These are phyloP conservation scores for Ambrosiella cleistominuta DNA, from an alignment of 2,329 filamentous ascomycete species.

Conservation along the genomic window DNA sequence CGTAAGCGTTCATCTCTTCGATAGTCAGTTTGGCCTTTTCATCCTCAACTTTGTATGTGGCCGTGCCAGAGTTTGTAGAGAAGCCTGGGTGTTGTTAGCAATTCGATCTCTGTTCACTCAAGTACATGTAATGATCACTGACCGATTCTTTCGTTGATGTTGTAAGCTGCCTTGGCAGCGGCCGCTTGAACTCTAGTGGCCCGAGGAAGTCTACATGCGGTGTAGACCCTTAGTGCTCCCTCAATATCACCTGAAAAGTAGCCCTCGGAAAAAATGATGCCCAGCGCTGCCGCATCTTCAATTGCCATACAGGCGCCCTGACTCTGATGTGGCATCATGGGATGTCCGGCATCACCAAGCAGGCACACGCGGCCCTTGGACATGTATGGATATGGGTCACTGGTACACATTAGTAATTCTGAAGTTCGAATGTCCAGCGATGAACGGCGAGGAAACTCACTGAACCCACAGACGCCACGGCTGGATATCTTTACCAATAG, in stretches of 20 bases:
- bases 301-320: background rate
- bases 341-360: background rate
- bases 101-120: background rate
- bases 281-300: background rate
- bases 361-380: background rate
- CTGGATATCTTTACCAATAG: background rate
- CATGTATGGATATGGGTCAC: constrained; percentile 1
- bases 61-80: background rate
- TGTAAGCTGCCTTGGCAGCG: background rate
- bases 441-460: background rate
- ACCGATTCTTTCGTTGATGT: background rate
- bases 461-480: background rate
- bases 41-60: background rate
- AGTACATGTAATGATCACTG: background rate
- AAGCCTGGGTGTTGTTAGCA: background rate
- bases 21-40: background rate
- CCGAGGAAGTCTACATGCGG: background rate
- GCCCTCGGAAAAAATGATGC: background rate
- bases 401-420: background rate
- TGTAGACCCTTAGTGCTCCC: background rate
- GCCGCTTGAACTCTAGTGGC: background rate
- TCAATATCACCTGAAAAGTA: background rate
- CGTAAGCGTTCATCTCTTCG: background rate
- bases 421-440: background rate
- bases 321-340: constrained; percentile 1